These are phyloP conservation scores for Nitzschia sp. DNA, from an alignment of 108 stramenopile species.

Conservation along the genomic window DNA sequence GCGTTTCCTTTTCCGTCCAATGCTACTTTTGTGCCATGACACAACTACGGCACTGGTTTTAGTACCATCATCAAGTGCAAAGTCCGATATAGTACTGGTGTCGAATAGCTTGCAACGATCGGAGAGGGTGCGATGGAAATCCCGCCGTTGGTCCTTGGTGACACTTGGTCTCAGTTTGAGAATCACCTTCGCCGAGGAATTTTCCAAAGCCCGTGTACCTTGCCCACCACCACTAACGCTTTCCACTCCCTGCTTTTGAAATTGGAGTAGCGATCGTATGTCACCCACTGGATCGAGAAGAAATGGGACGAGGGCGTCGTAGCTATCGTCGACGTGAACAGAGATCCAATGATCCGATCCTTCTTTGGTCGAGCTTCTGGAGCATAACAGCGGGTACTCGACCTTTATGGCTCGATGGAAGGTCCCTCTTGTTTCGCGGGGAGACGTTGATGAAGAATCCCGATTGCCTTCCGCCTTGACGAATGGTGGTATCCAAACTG, in stretches of 20 bases:
- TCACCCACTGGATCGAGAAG: constrained; percentile 42
- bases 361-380: constrained; percentile 20
- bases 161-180: constrained; percentile 55
- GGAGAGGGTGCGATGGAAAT: constrained; percentile 53
- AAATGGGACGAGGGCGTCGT: constrained; percentile 53
- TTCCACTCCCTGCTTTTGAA: constrained; percentile 31
- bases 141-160: constrained; percentile 50
- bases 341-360: constrained; percentile 42
- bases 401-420: constrained; percentile 41
- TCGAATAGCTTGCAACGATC: constrained; percentile 55
- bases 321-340: constrained; percentile 50
- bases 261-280: constrained; percentile 17
- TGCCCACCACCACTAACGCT: background rate
- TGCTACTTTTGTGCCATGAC: constrained; percentile 23
- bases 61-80: background rate
- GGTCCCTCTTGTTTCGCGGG: constrained; percentile 16
- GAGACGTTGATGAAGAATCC: background rate
- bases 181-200: background rate
- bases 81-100: constrained; percentile 42
- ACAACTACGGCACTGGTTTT: constrained; percentile 47
- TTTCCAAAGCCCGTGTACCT: background rate
- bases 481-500: constrained; percentile 35
- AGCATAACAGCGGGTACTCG: constrained; percentile 39
- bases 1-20: constrained; percentile 39
- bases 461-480: background rate